Percentiles rank a stretch among this genome's conserved stretches.
Evolutionary conservation across 2,329 filamentous ascomycete species (phyloP).

Genomic region (Epichloe gansuensis): DNA sequence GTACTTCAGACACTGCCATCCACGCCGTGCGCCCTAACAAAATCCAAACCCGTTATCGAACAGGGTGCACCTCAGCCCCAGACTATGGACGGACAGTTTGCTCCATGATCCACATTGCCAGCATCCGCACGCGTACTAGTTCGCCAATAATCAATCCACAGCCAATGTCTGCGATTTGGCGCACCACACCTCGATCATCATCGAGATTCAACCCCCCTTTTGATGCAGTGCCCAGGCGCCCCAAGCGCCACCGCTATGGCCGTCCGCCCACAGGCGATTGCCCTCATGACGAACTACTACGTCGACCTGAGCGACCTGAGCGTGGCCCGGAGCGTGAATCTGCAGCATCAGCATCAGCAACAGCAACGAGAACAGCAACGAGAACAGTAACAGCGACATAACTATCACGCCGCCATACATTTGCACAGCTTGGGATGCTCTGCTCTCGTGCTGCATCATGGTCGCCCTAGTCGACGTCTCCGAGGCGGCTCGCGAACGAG

Average conservation of each 20-base stretch:
- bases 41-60: no score
- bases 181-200: background rate
- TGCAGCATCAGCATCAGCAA: background rate
- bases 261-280: background rate
- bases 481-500: constrained; percentile 2
- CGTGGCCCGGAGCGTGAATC: background rate
- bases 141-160: background rate
- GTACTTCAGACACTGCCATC: background rate
- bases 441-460: background rate
- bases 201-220: background rate
- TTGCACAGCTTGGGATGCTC: background rate
- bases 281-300: background rate
- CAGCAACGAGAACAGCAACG: background rate
- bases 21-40: background rate
- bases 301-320: background rate
- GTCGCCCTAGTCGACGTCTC: constrained; percentile 1
- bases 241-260: background rate
- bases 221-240: background rate
- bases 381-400: background rate
- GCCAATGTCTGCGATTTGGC: background rate
- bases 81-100: background rate
- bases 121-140: background rate
- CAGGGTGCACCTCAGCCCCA: background rate
- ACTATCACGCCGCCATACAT: no score
- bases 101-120: background rate